These are phyloP conservation scores for Fusarium virguliforme DNA, from an alignment of 2,329 filamentous ascomycete genomes.

Conservation along the genomic window DNA sequence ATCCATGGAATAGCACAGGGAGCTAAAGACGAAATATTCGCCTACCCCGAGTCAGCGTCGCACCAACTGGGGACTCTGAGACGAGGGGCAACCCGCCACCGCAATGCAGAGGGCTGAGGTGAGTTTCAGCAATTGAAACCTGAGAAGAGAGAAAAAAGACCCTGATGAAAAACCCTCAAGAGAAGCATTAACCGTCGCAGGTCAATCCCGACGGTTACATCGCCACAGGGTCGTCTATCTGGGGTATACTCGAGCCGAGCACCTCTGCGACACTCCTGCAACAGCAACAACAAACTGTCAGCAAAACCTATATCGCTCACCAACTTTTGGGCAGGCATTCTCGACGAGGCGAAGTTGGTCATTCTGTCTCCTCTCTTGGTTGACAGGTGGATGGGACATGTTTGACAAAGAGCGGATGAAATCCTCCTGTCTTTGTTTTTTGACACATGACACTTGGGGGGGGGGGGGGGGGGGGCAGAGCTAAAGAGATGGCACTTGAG, in stretches of 20 bases:
- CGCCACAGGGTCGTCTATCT: constrained; percentile 28
- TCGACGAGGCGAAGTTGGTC: not conserved
- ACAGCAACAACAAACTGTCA: constrained; percentile 18
- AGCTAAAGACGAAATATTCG: constrained; percentile 3
- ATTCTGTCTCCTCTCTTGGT: not conserved
- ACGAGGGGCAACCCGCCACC: constrained; percentile 16
- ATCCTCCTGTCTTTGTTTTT: not conserved
- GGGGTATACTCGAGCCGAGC: constrained; percentile 31
- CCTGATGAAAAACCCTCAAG: constrained; percentile 18
- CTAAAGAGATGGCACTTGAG: constrained; percentile 9
- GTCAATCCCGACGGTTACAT: constrained; percentile 35
- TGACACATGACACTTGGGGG: constrained; percentile 4
- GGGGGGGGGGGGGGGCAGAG: constrained; percentile 9
- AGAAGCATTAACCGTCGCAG: constrained; percentile 31
- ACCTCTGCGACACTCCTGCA: constrained; percentile 37
- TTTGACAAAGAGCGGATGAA: constrained; percentile 17
- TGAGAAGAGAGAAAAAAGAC: constrained; percentile 12
- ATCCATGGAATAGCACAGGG: constrained; percentile 1
- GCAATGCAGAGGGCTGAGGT: constrained; percentile 15
- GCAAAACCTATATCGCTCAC: constrained; percentile 7
- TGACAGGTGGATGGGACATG: not conserved
- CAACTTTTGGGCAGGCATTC: not conserved
- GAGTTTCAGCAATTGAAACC: constrained; percentile 29
- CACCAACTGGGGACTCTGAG: constrained; percentile 25
- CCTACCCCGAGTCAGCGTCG: constrained; percentile 29